Conservation (phyloP, 2,329 filamentous ascomycete species). For the Xylaria multiplex region DNA sequence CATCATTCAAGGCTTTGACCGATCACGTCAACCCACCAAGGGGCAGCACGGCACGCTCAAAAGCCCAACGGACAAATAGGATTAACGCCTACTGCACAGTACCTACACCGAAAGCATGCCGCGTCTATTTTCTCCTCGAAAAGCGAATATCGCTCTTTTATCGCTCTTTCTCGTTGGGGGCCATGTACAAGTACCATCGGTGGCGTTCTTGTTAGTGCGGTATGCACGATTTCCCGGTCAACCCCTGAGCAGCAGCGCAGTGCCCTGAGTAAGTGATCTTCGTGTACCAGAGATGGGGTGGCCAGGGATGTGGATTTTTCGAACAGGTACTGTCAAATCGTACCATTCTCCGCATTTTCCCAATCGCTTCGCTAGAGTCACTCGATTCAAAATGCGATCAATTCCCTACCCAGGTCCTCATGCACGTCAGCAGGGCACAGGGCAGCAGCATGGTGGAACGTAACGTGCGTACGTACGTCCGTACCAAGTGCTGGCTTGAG, state of each 20-base stretch:
- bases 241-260: not conserved
- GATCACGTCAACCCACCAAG: not conserved
- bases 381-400: not conserved
- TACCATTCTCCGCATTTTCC: slow-evolving; percentile 12
- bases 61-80: not conserved
- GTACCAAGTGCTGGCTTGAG: slow-evolving; percentile 9
- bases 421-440: slow-evolving; percentile 24
- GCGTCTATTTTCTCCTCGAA: not conserved
- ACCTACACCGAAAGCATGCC: not conserved
- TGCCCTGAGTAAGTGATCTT: not conserved
- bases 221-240: not conserved
- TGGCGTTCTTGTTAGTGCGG: not conserved
- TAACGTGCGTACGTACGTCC: not conserved
- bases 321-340: not conserved
- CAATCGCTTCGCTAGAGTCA: slow-evolving; percentile 8
- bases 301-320: slow-evolving; percentile 12
- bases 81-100: not conserved
- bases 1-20: too few species aligned
- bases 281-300: not conserved
- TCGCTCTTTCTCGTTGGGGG: too few species aligned
- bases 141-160: not conserved
- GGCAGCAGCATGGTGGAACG: slow-evolving; percentile 2
- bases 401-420: slow-evolving; percentile 1
- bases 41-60: too few species aligned
- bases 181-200: too few species aligned